Percentiles rank a stretch among this genome's conserved stretches.
Evolutionary conservation across 768 basidiomycete genomes (phyloP).

Genomic region (Stropharia rugosoannulata): DNA sequence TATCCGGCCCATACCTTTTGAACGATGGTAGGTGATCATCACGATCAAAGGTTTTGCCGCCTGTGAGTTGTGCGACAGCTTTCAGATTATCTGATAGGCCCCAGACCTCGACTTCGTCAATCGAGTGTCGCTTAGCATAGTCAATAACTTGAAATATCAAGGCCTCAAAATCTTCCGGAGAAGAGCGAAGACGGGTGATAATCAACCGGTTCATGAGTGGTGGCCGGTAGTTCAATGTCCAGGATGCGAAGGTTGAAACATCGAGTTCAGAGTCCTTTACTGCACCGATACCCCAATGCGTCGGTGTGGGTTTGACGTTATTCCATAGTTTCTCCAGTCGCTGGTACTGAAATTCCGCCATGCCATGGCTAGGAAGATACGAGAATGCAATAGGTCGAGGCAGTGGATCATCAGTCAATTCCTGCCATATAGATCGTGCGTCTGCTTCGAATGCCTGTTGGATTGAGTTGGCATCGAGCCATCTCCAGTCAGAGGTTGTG

Average conservation of each 20-base stretch:
- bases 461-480: constrained; percentile 31
- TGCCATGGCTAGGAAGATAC: constrained; percentile 25
- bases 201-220: constrained; percentile 14
- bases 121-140: constrained; percentile 20
- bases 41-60: constrained; percentile 28
- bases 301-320: constrained; percentile 5
- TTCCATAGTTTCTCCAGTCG: constrained; percentile 20
- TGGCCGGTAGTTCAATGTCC: constrained; percentile 22
- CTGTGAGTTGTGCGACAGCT: constrained; percentile 17
- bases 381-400: constrained; percentile 11
- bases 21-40: constrained; percentile 38
- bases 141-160: constrained; percentile 32
- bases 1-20: constrained; percentile 41
- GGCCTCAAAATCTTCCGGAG: constrained; percentile 24
- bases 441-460: constrained; percentile 38
- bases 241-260: constrained; percentile 22
- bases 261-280: neutral
- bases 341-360: constrained; percentile 25
- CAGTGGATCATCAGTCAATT: constrained; percentile 17
- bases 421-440: constrained; percentile 32
- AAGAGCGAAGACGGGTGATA: constrained; percentile 25
- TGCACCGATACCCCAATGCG: constrained; percentile 13
- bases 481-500: constrained; percentile 12
- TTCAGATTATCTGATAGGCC: constrained; percentile 29
- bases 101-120: constrained; percentile 44